Evolutionary conservation across 1,284 basidiomycete genomes (phyloP), one percentile per base, ranked within the genome.

Genomic region (Rhodotorula sp.): DNA sequence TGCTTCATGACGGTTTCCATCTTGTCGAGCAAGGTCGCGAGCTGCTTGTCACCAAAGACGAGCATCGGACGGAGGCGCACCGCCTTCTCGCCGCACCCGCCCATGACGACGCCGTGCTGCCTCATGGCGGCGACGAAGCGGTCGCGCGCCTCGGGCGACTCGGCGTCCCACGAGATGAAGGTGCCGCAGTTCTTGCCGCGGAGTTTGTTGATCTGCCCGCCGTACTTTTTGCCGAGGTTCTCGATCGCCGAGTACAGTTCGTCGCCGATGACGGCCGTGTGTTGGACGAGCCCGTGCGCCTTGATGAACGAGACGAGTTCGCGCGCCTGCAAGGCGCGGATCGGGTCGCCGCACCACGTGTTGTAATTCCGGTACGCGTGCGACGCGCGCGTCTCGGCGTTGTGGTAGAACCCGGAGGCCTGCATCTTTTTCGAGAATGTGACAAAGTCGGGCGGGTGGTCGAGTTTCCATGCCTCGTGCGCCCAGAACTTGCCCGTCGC

Each of bases 401-500:
- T 82, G 80, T 87, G 85, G 79, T 83, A 87, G 79, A 86, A 84
- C 2, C 82, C 81, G 29, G 81, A 79, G 5, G 82, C 82, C 72
- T 85, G 84, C 82, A 84, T 83, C 79, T 85, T 85, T 78, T 85
- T 76, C n/a, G 61, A 64, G 49, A 68, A 66, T 12, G 62, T 72
- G 34, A 65, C 78, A 76, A 86, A 85, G 79, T 87, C 86, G 18
- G 85, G 83, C 75, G 79, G 80, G 61, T 70, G 78, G 23, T 75
- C 69, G 56, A 87, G 77, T 18, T 81, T 81, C 86, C 86, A 87
- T 75, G 85, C 83, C 71, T 86, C 85, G 79, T 86, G 84, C 0
- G 85, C 85, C 86, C 86, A 87, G 79, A 87, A 85, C 14, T 80
- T 81, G 23, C 86, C 86, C 0, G 86, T 86, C 0, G 85, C 85